Conservation (phyloP, 176 grass and related monocot genomes). For the Phoenix roebelenii region DNA sequence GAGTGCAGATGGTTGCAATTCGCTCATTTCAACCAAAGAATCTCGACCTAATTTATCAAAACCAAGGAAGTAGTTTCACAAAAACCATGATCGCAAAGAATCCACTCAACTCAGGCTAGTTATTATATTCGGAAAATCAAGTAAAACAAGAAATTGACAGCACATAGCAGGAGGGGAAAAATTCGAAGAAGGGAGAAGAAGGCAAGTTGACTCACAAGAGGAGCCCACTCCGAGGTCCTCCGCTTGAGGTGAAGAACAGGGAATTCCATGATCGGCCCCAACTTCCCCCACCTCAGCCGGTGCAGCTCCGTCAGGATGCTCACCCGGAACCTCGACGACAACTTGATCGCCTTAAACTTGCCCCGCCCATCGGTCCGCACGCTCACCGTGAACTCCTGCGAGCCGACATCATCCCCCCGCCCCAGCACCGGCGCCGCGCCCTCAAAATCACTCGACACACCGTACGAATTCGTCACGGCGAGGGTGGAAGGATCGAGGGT, state of each 20-base stretch:
- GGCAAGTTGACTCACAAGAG: slow-evolving; percentile 46
- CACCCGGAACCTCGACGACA: slow-evolving; percentile 71
- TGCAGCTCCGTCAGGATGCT: slow-evolving; percentile 90
- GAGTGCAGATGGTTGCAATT: no score
- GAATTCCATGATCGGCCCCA: slow-evolving; percentile 52
- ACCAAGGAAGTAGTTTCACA: no score
- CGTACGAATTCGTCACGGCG: slow-evolving; percentile 80
- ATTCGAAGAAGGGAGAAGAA: neutral
- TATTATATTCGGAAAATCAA: no score
- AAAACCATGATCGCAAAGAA: no score
- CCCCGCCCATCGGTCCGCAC: slow-evolving; percentile 58
- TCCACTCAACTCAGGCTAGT: no score
- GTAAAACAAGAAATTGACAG: no score
- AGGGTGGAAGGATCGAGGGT: slow-evolving; percentile 84
- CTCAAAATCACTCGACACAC: slow-evolving; percentile 54
- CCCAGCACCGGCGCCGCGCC: slow-evolving; percentile 41
- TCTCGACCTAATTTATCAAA: no score
- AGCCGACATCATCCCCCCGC: slow-evolving; percentile 32
- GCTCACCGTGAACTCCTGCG: slow-evolving; percentile 66
- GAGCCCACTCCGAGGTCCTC: slow-evolving; percentile 71
- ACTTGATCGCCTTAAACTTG: slow-evolving; percentile 76
- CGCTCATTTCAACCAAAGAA: no score
- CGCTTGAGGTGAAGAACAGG: slow-evolving; percentile 80
- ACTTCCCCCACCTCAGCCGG: slow-evolving; percentile 45
- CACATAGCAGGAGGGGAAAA: neutral